Base-by-base conservation (phyloP, 139 green algal genomes). In the Eudorina sp. region DNA sequence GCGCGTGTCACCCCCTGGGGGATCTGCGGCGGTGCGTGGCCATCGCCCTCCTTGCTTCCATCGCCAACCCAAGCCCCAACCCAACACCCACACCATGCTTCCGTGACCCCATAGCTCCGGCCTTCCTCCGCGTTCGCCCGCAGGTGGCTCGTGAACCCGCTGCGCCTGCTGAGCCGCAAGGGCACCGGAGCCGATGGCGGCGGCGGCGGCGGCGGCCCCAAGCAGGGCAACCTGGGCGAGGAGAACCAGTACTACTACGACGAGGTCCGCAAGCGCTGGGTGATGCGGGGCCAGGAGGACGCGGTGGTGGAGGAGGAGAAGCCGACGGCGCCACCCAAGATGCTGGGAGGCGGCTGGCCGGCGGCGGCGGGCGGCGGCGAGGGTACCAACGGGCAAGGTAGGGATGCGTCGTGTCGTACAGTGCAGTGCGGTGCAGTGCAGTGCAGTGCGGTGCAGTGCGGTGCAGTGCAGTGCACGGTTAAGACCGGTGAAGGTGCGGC, bases 231-330 rank as follows among this genome's bases (percentile, higher is more conserved):
- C 31, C 36, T 80, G 19, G 82, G 82, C 1, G 82, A 88, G 45
- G 82, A 88, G 9, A 88, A 88, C 82, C 66, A 88, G 68, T 88
- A 70, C 82, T 88, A 88, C 48, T 88, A 88, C 60, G 82, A 88
- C 31, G 82, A 88, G 34, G 55, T 34, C 2, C 64, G 66, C 34
- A 88, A 88, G 82, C 82, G 82, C 64, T 88, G 82, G 82, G 82
- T 88, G n/a, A 79, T 88, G 82, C 53, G 53, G 7, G 82, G 82
- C 7, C 82, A 79, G 64, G 82, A 88, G 66, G 82, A 88, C 46
- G 64, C 60, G 23, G 82, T 69, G 66, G 46, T 21, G 36, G 82
- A 46, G 19, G 66, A 70, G 45, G 82, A 79, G 16, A 53, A 60
- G 64, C 66, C 82, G 6, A 2, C 82, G 21, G 27, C 82, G 82